phyloP scores from a whole-genome alignment of 2,329 filamentous ascomycete genomes.

The Cladosporium sp. region DNA sequence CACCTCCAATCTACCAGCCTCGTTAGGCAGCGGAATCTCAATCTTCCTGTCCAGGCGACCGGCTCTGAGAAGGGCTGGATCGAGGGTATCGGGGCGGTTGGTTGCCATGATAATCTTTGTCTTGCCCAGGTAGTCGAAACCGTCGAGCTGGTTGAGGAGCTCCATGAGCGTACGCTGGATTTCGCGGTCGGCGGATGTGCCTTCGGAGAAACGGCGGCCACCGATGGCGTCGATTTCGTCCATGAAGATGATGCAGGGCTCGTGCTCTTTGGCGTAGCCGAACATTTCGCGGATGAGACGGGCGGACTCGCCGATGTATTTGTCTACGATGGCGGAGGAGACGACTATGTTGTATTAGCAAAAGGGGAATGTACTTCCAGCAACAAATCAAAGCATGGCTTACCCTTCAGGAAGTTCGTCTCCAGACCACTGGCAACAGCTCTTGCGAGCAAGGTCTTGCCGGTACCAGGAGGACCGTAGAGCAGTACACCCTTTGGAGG shows the following conservation, averaged over 20 bases:
- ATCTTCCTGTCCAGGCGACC: conserved; percentile 95
- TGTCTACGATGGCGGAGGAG: conserved; percentile 97
- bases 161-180: conserved; percentile 99
- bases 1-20: conserved; percentile 92
- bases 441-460: conserved; percentile 89
- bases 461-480: conserved; percentile 93
- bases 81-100: conserved; percentile 92
- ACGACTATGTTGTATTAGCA: conserved; percentile 58
- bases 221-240: conserved; percentile 99
- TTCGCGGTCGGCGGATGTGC: conserved; percentile 93
- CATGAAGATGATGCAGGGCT: conserved; percentile 99
- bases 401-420: conserved; percentile 97
- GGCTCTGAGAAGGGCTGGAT: conserved; percentile 85
- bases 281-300: conserved; percentile 99
- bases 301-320: conserved; percentile 98
- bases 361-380: background rate
- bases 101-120: conserved; percentile 99
- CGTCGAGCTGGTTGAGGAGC: conserved; percentile 94
- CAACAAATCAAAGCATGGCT: background rate
- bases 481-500: conserved; percentile 94
- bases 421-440: conserved; percentile 94
- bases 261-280: conserved; percentile 97
- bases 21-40: conserved; percentile 93
- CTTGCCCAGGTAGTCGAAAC: conserved; percentile 98
- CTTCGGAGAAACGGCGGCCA: conserved; percentile 91